Conservation (phyloP, 2,329 filamentous ascomycete genomes). For the Chrysosporium keratinophilum region DNA sequence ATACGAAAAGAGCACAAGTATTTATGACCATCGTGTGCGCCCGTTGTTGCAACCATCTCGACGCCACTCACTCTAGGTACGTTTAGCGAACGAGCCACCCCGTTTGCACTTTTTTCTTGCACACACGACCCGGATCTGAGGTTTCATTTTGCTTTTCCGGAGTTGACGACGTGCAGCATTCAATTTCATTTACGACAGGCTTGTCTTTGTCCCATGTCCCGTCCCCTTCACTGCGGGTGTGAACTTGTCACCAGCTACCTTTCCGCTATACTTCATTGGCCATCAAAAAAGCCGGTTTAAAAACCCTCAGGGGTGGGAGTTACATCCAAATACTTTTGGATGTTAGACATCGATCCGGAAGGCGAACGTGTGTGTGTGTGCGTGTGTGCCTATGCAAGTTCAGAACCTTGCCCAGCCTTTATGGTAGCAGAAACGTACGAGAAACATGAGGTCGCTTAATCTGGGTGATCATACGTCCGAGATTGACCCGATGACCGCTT, state of each 20-base stretch:
- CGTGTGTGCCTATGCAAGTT: background rate
- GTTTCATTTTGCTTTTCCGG: background rate
- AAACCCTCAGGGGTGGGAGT: background rate
- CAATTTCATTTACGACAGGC: background rate
- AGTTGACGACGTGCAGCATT: background rate
- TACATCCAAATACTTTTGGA: constrained; percentile 2
- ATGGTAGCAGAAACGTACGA: background rate
- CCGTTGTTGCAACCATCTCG: too few species aligned
- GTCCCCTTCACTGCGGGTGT: background rate
- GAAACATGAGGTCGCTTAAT: background rate
- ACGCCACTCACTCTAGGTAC: too few species aligned
- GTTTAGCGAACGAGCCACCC: background rate
- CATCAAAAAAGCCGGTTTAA: background rate
- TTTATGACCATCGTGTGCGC: too few species aligned
- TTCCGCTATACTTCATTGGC: background rate
- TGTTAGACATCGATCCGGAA: background rate
- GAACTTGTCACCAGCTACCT: background rate
- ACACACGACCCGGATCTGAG: background rate
- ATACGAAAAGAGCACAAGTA: too few species aligned
- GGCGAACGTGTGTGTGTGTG: background rate
- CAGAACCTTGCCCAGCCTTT: background rate
- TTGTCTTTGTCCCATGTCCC: background rate
- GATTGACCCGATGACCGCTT: constrained; percentile 1
- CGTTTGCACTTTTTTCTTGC: background rate
- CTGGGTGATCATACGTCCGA: constrained; percentile 1